Evolutionary conservation across 192 early-diverging fungal species (phyloP).

Genomic region (Umbelopsis vinacea): DNA sequence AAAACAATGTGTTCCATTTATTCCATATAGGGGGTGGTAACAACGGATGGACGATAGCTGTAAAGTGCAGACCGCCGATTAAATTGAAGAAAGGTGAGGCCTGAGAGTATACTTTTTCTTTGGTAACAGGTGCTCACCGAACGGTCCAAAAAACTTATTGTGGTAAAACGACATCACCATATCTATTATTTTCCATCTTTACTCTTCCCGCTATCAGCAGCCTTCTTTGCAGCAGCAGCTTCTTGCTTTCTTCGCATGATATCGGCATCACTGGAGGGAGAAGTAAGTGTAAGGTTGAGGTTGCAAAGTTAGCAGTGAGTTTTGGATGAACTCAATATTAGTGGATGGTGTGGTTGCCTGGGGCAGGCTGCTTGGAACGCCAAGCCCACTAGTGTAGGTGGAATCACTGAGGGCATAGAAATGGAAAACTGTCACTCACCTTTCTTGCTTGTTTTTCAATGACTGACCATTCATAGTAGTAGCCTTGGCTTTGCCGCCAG

Average conservation of each 20-base stretch:
- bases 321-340: constrained; percentile 4
- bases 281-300: not conserved
- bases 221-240: constrained; percentile 41
- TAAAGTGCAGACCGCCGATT: no score
- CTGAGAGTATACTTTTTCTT: no score
- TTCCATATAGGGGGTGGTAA: no score
- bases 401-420: not conserved
- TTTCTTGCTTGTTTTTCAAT: constrained; percentile 51
- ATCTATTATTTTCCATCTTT: no score
- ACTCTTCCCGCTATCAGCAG: constrained; percentile 17
- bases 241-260: constrained; percentile 57
- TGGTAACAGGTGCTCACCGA: no score
- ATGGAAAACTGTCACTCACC: constrained; percentile 29
- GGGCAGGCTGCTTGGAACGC: not conserved
- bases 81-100: no score
- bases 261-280: constrained; percentile 50
- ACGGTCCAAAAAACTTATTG: no score
- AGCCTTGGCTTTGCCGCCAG: constrained; percentile 35
- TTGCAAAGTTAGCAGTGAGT: constrained; percentile 9
- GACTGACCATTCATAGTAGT: constrained; percentile 29
- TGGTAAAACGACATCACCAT: no score
- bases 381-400: no score
- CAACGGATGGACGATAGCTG: no score
- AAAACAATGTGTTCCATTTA: no score
- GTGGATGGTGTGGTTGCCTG: not conserved